Conservation (phyloP, 2,329 filamentous ascomycete genomes). For the Colletotrichum cuscutae region DNA sequence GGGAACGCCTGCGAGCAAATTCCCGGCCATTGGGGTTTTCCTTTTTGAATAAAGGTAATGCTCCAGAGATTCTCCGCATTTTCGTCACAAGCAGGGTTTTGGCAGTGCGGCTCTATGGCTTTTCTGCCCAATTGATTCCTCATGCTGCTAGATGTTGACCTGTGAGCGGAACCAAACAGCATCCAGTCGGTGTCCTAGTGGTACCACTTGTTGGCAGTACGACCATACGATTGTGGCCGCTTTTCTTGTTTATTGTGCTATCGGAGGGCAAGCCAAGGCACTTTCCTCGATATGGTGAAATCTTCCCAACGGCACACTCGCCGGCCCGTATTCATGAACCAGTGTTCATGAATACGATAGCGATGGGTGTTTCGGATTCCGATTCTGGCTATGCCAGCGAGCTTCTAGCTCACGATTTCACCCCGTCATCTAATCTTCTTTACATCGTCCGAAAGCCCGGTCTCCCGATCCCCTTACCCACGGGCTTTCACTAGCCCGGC, state of each 20-base stretch:
- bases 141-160: background rate
- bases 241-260: background rate
- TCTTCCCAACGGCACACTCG: background rate
- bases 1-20: background rate
- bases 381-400: background rate
- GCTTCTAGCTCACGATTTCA: background rate
- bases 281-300: background rate
- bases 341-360: background rate
- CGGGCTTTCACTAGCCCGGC: background rate
- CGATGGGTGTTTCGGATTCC: background rate
- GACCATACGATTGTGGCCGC: background rate
- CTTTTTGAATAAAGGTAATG: background rate
- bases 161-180: background rate
- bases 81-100: background rate
- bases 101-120: background rate
- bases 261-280: background rate
- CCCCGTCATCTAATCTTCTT: background rate
- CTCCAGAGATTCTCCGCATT: constrained; percentile 2
- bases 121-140: background rate
- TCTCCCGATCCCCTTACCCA: background rate
- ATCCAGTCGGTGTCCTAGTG: background rate
- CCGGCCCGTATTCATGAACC: background rate
- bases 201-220: constrained; percentile 9
- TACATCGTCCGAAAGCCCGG: background rate
- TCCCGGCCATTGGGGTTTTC: background rate